phyloP scores from a whole-genome alignment of 768 basidiomycete genomes.

The Tylopilus intermedius region DNA sequence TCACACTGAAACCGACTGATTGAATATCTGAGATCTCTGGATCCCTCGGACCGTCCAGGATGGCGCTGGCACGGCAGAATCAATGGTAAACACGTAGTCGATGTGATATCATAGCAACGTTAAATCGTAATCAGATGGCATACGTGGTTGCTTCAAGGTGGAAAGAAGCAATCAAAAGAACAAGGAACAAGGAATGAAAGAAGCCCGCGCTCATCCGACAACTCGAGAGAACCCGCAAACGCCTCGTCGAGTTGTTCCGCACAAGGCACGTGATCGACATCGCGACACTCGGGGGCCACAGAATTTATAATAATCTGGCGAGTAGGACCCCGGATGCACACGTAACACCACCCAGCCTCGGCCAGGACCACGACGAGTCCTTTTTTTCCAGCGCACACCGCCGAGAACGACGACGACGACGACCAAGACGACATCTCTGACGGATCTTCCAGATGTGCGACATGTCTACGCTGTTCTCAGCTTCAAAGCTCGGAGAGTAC shows the following conservation, averaged over 20 bases:
- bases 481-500: conserved; percentile 87
- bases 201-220: neutral
- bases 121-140: neutral
- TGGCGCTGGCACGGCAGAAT: neutral
- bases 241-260: neutral
- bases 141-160: neutral
- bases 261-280: conserved; percentile 13
- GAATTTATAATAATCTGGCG: conserved; percentile 17
- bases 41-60: neutral
- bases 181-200: neutral
- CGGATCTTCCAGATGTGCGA: conserved; percentile 26
- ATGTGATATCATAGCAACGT: conserved; percentile 3
- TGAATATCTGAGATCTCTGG: neutral
- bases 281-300: conserved; percentile 3
- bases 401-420: conserved; percentile 4
- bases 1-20: neutral
- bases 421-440: conserved; percentile 5
- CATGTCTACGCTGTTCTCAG: conserved; percentile 37
- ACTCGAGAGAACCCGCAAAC: neutral
- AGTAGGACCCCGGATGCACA: conserved; percentile 18
- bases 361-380: conserved; percentile 18
- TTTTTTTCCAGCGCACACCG: conserved; percentile 19
- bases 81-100: neutral
- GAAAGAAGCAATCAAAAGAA: neutral
- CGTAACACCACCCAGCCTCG: conserved; percentile 18